Conservation (phyloP, 192 early-diverging fungal species). For the Podila minutissima region DNA sequence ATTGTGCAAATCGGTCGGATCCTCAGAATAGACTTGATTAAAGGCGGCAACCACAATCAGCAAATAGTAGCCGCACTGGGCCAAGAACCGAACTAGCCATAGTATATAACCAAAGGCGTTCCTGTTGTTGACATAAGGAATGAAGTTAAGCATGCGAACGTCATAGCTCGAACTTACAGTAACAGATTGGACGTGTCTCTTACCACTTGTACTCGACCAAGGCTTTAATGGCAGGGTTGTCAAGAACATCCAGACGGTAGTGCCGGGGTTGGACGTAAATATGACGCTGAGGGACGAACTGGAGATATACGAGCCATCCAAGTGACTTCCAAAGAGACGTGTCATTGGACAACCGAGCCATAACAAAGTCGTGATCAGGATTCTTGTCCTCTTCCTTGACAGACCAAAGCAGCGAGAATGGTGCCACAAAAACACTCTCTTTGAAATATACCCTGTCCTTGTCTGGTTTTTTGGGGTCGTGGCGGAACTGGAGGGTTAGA, state of each 20-base stretch:
- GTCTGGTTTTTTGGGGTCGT: background rate
- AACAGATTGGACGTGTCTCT: too few species aligned
- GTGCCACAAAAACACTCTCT: background rate
- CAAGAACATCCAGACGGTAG: constrained; percentile 2
- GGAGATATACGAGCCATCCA: background rate
- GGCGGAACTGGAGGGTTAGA: background rate
- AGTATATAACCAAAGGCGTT: background rate
- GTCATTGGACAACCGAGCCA: too few species aligned
- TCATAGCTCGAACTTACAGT: background rate
- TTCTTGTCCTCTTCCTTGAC: too few species aligned
- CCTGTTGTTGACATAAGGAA: background rate
- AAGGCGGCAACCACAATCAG: background rate
- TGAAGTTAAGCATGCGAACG: background rate
- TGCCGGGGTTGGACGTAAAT: background rate
- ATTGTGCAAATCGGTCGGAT: background rate
- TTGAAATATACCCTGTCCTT: background rate
- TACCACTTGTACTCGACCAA: constrained; percentile 41
- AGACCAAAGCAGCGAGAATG: constrained; percentile 2
- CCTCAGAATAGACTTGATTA: background rate
- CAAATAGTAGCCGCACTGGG: background rate
- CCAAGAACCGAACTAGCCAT: background rate
- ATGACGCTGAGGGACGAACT: background rate
- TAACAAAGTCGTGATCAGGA: too few species aligned
- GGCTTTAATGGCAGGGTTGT: constrained; percentile 27
- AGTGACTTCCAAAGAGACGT: background rate